Percentiles rank a stretch among this genome's conserved stretches.
Conservation (phyloP, 148 eudicot species). For the Chenopodium quinoa region DNA sequence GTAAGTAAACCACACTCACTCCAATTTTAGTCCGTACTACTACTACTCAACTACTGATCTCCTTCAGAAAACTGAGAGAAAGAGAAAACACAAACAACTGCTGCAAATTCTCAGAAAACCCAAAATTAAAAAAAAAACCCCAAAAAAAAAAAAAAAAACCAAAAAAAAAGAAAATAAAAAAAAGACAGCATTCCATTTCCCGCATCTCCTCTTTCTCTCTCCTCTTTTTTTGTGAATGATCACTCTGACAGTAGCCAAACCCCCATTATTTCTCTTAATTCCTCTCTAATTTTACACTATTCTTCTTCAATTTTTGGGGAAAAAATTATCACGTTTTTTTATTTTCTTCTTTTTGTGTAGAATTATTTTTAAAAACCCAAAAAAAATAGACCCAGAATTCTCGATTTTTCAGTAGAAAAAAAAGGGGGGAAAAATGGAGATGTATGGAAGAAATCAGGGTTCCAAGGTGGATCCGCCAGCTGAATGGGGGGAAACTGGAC, state of each 20-base stretch:
- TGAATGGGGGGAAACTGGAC: conserved; percentile 40
- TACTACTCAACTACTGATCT: not conserved
- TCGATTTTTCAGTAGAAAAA: not conserved
- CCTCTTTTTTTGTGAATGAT: conserved; percentile 9
- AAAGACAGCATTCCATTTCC: not conserved
- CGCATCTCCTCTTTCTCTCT: not conserved
- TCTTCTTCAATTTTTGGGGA: not conserved
- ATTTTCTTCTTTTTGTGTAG: not conserved
- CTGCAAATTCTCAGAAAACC: too few species aligned
- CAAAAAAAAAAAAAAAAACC: not conserved
- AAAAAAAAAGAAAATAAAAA: not conserved
- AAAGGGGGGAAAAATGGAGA: conserved; percentile 26
- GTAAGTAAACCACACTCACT: not conserved
- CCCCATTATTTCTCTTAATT: not conserved
- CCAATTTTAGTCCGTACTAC: conserved; percentile 9
- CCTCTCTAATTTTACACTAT: not conserved
- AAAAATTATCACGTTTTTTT: not conserved
- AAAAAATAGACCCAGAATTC: not conserved
- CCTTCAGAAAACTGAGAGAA: not conserved
- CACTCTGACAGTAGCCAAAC: conserved; percentile 6
- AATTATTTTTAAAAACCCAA: not conserved
- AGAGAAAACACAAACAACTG: not conserved
- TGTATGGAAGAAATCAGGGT: conserved; percentile 37
- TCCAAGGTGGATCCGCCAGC: conserved; percentile 32
- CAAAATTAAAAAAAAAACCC: not conserved